Conservation (phyloP, 78 protist genomes). For the Dictyostelium capitatum region DNA sequence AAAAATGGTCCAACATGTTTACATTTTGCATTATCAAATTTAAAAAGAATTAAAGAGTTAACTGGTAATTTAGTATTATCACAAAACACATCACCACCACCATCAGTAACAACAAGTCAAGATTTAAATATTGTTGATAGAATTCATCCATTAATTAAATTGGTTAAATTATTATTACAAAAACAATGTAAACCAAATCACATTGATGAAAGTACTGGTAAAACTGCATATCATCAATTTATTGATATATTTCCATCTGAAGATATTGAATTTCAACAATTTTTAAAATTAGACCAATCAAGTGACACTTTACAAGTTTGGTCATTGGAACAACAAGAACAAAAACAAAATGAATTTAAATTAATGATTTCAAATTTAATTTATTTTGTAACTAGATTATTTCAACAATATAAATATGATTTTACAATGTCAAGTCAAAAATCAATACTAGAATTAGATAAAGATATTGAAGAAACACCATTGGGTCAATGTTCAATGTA, state of each 20-base stretch:
- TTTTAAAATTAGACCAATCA: background rate
- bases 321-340: background rate
- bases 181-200: slow-evolving; percentile 19
- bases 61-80: background rate
- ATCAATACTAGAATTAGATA: slow-evolving; percentile 5
- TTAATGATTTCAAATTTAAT: slow-evolving; percentile 2
- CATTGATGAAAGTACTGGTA: slow-evolving; percentile 52
- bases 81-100: background rate
- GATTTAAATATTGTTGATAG: slow-evolving; percentile 8
- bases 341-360: slow-evolving; percentile 7
- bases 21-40: slow-evolving; percentile 21
- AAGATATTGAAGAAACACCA: slow-evolving; percentile 33
- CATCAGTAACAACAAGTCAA: background rate
- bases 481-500: slow-evolving; percentile 31
- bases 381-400: background rate
- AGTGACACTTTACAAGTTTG: background rate
- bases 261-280: background rate
- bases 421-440: background rate
- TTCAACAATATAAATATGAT: slow-evolving; percentile 16
- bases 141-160: slow-evolving; percentile 31
- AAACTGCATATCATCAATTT: slow-evolving; percentile 35
- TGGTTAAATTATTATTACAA: slow-evolving; percentile 14
- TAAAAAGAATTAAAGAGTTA: slow-evolving; percentile 7
- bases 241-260: background rate
- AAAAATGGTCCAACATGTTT: slow-evolving; percentile 70